Conservation (phyloP, 192 early-diverging fungal genomes). For the Radiomyces spectabilis region DNA sequence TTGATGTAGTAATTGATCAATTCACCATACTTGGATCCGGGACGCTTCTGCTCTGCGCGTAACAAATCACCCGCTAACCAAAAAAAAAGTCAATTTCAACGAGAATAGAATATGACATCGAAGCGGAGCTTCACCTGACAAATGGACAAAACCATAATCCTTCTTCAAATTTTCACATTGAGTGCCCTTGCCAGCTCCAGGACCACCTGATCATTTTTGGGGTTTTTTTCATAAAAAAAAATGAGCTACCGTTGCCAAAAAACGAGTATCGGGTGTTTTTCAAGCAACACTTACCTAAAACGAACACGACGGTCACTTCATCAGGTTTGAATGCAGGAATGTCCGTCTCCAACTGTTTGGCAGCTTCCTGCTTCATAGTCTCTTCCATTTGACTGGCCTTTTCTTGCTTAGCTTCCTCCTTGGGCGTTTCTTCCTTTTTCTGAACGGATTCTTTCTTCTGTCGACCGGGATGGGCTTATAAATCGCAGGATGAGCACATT, state of each 20-base stretch:
- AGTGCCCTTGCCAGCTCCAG: slow-evolving; percentile 93
- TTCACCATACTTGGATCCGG: slow-evolving; percentile 80
- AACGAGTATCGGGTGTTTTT: background rate
- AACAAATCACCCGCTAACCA: slow-evolving; percentile 83
- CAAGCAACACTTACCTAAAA: slow-evolving; percentile 15
- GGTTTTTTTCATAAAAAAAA: background rate
- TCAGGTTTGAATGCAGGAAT: slow-evolving; percentile 18
- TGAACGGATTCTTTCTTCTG: too few species aligned
- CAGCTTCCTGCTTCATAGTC: background rate
- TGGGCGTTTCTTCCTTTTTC: slow-evolving; percentile 6
- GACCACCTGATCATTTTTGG: slow-evolving; percentile 41
- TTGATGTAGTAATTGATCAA: slow-evolving; percentile 88
- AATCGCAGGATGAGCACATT: too few species aligned
- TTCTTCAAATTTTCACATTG: slow-evolving; percentile 82
- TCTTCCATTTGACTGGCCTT: too few species aligned
- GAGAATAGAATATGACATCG: too few species aligned
- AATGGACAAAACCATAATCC: slow-evolving; percentile 91
- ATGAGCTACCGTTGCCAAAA: background rate
- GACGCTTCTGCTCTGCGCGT: slow-evolving; percentile 81
- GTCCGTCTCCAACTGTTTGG: background rate
- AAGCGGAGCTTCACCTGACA: slow-evolving; percentile 67
- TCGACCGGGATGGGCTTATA: too few species aligned
- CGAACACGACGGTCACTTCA: slow-evolving; percentile 30
- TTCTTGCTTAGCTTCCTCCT: background rate
- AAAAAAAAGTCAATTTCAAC: too few species aligned